phyloP scores from a whole-genome alignment of 306 rosid species.

The Prunus mume region DNA sequence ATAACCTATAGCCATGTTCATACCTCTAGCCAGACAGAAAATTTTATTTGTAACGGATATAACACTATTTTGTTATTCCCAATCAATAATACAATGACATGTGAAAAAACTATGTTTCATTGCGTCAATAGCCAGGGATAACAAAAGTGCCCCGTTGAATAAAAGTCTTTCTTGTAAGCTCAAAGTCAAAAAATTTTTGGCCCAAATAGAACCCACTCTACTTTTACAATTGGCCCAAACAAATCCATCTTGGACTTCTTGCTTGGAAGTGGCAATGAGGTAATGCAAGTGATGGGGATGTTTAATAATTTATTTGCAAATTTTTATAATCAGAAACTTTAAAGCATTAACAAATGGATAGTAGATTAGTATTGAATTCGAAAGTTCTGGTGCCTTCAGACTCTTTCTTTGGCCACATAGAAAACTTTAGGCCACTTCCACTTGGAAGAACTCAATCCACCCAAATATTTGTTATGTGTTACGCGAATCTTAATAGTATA shows the following conservation, averaged over 20 bases:
- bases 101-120: too few species aligned
- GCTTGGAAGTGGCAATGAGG: neutral
- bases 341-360: neutral
- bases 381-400: neutral
- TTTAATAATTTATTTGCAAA: neutral
- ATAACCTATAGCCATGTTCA: too few species aligned
- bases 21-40: too few species aligned
- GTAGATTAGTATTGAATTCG: neutral
- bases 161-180: neutral
- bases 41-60: too few species aligned
- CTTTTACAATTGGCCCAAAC: neutral
- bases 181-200: neutral
- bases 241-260: neutral
- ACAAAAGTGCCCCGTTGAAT: too few species aligned
- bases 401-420: neutral
- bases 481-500: neutral
- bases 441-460: slow-evolving; percentile 8
- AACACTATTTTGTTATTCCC: too few species aligned
- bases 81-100: too few species aligned
- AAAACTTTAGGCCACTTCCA: slow-evolving; percentile 6
- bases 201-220: neutral
- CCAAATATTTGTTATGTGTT: neutral
- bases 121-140: too few species aligned
- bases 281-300: neutral
- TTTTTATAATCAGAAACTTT: neutral